Percentiles rank a stretch among this genome's conserved stretches.
phyloP scores from a whole-genome alignment of 805 yeast genomes.

The Candida yuanshanica region DNA sequence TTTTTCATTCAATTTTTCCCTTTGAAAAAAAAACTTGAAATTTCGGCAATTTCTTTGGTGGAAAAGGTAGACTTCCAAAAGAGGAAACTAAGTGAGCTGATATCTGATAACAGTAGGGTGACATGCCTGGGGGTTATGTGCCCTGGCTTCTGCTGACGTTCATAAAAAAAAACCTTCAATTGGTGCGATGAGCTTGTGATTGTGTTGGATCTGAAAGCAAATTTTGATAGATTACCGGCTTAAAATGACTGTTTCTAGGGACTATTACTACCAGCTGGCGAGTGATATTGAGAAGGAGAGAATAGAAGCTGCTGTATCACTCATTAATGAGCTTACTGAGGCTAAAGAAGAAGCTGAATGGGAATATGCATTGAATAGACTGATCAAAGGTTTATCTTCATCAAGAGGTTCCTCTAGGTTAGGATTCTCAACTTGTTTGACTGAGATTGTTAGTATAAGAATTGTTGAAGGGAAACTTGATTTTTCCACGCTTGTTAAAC shows the following conservation, averaged over 20 bases:
- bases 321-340: conserved; percentile 53
- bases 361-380: conserved; percentile 74
- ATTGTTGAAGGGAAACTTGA: conserved; percentile 30
- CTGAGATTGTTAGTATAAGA: conserved; percentile 50
- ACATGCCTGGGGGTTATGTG: too few relatives aligned
- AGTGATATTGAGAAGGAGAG: conserved; percentile 73
- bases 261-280: conserved; percentile 70
- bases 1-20: not conserved
- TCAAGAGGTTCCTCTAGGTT: conserved; percentile 78
- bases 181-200: conserved; percentile 4
- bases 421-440: conserved; percentile 84
- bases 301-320: conserved; percentile 59
- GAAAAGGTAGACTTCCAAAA: conserved; percentile 14
- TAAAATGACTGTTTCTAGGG: conserved; percentile 62
- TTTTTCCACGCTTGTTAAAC: conserved; percentile 31
- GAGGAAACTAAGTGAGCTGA: conserved; percentile 1
- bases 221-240: too few relatives aligned
- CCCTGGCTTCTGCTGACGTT: too few relatives aligned
- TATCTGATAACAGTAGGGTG: not conserved
- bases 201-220: not conserved
- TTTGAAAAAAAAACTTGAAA: not conserved
- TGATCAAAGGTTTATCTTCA: conserved; percentile 77
- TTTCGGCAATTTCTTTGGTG: conserved; percentile 3
- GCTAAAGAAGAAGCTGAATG: conserved; percentile 52
- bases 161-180: not conserved